Evolutionary conservation across 768 basidiomycete species (phyloP).

Genomic region (Collybia nuda): DNA sequence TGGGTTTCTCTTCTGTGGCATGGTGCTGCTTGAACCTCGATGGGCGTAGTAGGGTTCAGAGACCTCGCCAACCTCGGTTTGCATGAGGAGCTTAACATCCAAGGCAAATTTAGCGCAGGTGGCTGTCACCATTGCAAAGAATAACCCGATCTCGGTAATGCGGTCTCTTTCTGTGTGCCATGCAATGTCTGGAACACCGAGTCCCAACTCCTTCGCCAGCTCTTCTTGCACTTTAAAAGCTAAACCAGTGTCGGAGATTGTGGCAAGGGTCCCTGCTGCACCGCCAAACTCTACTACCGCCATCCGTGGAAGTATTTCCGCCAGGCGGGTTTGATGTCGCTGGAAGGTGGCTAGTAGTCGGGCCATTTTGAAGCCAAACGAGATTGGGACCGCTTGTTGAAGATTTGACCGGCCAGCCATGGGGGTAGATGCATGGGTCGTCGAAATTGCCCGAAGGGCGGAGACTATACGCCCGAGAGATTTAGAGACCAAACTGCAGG

Average conservation of each 20-base stretch:
- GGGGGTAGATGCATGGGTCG: constrained; percentile 32
- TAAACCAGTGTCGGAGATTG: constrained; percentile 35
- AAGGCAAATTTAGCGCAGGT: constrained; percentile 46
- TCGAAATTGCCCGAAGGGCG: constrained; percentile 26
- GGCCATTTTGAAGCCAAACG: constrained; percentile 46
- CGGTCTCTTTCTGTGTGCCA: constrained; percentile 45
- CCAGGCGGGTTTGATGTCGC: constrained; percentile 35
- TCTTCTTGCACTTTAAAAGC: constrained; percentile 31
- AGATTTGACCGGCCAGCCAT: constrained; percentile 49
- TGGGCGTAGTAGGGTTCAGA: constrained; percentile 43
- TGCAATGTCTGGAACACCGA: constrained; percentile 29
- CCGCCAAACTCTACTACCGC: constrained; percentile 44
- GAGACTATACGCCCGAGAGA: constrained; percentile 27
- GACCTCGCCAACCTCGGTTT: constrained; percentile 45
- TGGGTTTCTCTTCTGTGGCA: constrained; percentile 52
- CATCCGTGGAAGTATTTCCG: constrained; percentile 33
- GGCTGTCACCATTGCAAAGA: constrained; percentile 42
- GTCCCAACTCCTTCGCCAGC: constrained; percentile 25
- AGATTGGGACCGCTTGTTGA: constrained; percentile 47
- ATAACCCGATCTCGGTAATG: constrained; percentile 40
- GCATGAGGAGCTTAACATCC: constrained; percentile 46
- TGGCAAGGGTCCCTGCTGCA: constrained; percentile 45
- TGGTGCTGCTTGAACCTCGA: constrained; percentile 46
- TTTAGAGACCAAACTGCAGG: constrained; percentile 29
- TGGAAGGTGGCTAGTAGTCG: constrained; percentile 42